Percentiles rank a stretch among this genome's conserved stretches.
These are phyloP conservation scores for Protomyces lactucae-debilis DNA, from an alignment of 1,139 yeast species.

Conservation along the genomic window DNA sequence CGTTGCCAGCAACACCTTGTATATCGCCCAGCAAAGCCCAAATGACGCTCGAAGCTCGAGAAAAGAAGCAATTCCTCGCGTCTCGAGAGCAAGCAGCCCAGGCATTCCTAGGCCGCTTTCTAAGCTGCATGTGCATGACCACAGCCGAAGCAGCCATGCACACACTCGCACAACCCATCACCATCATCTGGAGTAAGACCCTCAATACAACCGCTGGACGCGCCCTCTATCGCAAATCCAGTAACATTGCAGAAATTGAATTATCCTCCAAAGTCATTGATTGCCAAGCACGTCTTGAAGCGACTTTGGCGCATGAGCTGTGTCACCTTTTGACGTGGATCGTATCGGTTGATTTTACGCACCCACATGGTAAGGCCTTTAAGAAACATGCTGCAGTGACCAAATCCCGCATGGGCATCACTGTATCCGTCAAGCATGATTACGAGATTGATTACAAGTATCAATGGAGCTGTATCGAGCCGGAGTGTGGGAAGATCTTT, in stretches of 20 bases:
- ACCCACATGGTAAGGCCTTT: constrained; percentile 27
- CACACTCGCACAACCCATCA: constrained; percentile 1
- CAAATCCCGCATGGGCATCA: constrained; percentile 5
- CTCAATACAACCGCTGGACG: constrained; percentile 23
- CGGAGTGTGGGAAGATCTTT: constrained; percentile 10
- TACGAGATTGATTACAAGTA: constrained; percentile 27
- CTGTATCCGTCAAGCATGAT: constrained; percentile 24
- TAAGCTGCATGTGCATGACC: background rate
- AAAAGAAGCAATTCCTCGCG: background rate
- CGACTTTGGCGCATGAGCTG: constrained; percentile 27
- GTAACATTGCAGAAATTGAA: constrained; percentile 15
- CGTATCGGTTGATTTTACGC: constrained; percentile 7
- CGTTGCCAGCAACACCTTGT: background rate
- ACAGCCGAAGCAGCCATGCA: background rate
- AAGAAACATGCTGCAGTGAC: constrained; percentile 14
- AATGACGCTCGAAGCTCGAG: background rate
- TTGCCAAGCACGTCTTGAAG: constrained; percentile 9
- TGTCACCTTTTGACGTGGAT: constrained; percentile 27
- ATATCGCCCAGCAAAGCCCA: background rate
- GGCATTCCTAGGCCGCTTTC: background rate
- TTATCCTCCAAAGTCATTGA: constrained; percentile 29
- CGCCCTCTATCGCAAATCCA: constrained; percentile 6
- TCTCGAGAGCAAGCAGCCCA: background rate
- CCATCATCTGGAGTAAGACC: constrained; percentile 11
- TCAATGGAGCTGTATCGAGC: constrained; percentile 25